Percentiles rank a stretch among this genome's conserved stretches.
Conservation (phyloP, 306 rosid species). For the Chamaecrista fasciculata region DNA sequence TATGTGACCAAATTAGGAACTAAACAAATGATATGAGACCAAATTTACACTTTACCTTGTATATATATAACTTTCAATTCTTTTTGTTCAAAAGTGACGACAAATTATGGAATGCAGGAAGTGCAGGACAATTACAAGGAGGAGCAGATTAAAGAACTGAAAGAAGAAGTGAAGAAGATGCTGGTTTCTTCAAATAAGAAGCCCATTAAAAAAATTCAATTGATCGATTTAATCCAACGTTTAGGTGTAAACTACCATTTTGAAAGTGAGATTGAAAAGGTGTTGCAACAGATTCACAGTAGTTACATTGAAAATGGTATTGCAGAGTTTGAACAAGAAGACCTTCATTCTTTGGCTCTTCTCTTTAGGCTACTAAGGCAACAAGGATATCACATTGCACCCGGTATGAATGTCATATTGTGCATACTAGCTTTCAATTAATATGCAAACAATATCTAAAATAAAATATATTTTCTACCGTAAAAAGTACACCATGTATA, state of each 20-base stretch:
- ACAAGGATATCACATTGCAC: slow-evolving; percentile 27
- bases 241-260: slow-evolving; percentile 5
- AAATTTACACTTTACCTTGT: no score
- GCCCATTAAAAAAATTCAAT: background rate
- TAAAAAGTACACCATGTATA: no score
- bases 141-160: background rate
- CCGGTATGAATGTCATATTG: no score
- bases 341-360: slow-evolving; percentile 32
- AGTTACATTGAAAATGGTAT: background rate
- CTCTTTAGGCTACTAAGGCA: slow-evolving; percentile 37
- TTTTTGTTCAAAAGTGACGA: background rate
- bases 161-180: slow-evolving; percentile 30
- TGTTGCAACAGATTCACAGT: slow-evolving; percentile 13
- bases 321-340: background rate
- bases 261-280: no score
- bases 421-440: no score
- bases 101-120: background rate
- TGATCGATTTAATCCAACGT: slow-evolving; percentile 30
- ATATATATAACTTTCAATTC: no score
- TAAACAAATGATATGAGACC: no score
- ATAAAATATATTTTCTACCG: no score
- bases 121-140: background rate
- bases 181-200: background rate
- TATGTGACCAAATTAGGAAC: no score
- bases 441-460: no score